These are phyloP conservation scores for Colletotrichum sp. DNA, from an alignment of 2,329 filamentous ascomycete species.

Conservation along the genomic window DNA sequence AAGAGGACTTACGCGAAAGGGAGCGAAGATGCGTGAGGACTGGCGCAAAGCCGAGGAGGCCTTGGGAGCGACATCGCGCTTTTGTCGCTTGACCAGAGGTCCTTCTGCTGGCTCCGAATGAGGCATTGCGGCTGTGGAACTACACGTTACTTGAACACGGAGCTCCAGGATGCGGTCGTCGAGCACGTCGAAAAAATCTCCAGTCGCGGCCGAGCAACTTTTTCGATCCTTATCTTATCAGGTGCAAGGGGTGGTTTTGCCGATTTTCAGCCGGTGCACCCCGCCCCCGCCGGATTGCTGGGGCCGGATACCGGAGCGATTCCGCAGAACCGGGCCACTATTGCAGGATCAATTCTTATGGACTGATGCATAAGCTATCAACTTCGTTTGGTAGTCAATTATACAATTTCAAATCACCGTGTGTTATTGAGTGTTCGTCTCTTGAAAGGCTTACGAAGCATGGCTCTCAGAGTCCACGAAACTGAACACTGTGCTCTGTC, in stretches of 20 bases:
- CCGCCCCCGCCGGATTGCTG: neutral
- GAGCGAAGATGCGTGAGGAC: constrained; percentile 86
- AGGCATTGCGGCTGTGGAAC: constrained; percentile 48
- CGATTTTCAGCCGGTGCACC: neutral
- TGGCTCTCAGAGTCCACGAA: neutral
- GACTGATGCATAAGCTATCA: no score
- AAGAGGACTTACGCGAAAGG: constrained; percentile 76
- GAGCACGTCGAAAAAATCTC: neutral
- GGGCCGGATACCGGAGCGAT: neutral
- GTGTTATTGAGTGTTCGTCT: no score
- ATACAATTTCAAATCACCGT: no score
- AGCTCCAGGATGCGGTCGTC: neutral
- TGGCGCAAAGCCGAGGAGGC: constrained; percentile 41
- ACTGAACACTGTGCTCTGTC: neutral
- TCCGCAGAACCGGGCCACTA: no score
- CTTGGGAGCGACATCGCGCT: constrained; percentile 53
- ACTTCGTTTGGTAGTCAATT: no score
- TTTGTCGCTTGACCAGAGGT: constrained; percentile 79
- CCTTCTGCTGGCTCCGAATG: constrained; percentile 59
- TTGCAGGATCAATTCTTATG: no score
- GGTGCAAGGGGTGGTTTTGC: neutral
- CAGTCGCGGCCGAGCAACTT: neutral
- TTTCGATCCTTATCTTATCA: constrained; percentile 19
- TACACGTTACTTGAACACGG: neutral
- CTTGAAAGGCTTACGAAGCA: neutral